phyloP scores from a whole-genome alignment of 768 basidiomycete genomes.

The Russula griseocarnosa region DNA sequence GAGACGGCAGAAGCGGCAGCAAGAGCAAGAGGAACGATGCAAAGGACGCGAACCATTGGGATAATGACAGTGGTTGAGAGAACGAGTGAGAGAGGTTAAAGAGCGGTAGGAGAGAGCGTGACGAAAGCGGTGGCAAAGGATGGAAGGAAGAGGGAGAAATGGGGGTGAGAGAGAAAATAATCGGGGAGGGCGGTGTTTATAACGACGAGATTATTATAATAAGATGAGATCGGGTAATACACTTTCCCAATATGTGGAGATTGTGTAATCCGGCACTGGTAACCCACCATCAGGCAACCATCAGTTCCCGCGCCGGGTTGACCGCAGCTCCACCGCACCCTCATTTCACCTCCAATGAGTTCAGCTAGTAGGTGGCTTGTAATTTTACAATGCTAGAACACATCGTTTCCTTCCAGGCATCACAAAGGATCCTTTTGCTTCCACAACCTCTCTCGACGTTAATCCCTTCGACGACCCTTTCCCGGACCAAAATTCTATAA shows the following conservation, averaged over 20 bases:
- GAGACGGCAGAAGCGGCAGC: conserved; percentile 33
- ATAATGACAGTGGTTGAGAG: conserved; percentile 25
- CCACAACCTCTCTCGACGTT: conserved; percentile 75
- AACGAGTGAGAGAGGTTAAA: conserved; percentile 20
- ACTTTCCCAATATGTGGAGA: neutral
- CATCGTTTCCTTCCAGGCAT: conserved; percentile 30
- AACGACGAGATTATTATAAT: neutral
- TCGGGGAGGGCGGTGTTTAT: neutral
- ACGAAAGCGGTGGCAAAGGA: neutral
- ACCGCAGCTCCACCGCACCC: neutral
- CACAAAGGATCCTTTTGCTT: conserved; percentile 78
- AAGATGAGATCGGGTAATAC: neutral
- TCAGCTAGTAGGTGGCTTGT: conserved; percentile 26
- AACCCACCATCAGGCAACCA: neutral
- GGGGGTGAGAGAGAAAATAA: neutral
- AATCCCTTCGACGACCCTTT: conserved; percentile 89
- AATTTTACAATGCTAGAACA: conserved; percentile 4
- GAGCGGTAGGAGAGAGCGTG: neutral
- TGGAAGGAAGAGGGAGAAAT: no score
- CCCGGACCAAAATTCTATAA: conserved; percentile 34
- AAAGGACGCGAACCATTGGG: conserved; percentile 35
- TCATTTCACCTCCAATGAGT: conserved; percentile 11
- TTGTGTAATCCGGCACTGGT: neutral
- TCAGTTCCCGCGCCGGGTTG: neutral
- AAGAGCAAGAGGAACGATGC: conserved; percentile 45